Evolutionary conservation across 345 rosid genomes (phyloP), one percentile per base, ranked within the genome.

Genomic region (Conringia planisiliqua): DNA sequence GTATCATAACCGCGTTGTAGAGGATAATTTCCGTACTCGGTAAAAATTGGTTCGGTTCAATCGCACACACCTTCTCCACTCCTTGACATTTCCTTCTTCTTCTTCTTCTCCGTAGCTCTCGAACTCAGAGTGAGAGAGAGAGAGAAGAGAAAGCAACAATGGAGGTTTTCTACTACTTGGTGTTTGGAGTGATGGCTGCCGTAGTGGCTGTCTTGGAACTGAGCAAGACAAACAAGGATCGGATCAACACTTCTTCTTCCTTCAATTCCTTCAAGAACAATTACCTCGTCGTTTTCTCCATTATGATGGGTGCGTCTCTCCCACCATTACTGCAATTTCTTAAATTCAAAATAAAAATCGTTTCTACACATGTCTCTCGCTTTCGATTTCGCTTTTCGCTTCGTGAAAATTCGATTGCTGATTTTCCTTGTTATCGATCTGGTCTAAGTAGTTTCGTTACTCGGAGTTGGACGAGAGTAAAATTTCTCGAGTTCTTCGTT

Each of bases 221-320:
- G 5, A 92, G 93, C 82, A 92, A 90, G 79, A 83, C 35, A 59
- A 87, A 76, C 84, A 87, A 86, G 62, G 96, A 92, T 73, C 81
- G 89, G 68, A 88, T 85, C 85, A 92, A 73, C 83, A 88, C 96
- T 11, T 78, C 96, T 8, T 55, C 97, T 35, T 82, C 88, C 66
- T 92, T 92, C 88, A 87, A 83, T 68, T 85, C 93, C 61, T 90
- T 92, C 87, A 88, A 90, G 81, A 92, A 90, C 88, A 92, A 86
- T 78, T 90, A 92, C 78, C 89, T 92, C 66, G 14, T 90, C 55
- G 97, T 90, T 51, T 92, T 90, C 88, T 92, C 96, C 43, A 92
- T 92, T 71, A 92, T 92, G 96, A 92, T 90, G 96, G 97, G 93
- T 86, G 85, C 68, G 17, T 27, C 6, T 5, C 48, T 2, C 26